Conservation (phyloP, 441 rosid genomes). For the Syzygium malaccense region DNA sequence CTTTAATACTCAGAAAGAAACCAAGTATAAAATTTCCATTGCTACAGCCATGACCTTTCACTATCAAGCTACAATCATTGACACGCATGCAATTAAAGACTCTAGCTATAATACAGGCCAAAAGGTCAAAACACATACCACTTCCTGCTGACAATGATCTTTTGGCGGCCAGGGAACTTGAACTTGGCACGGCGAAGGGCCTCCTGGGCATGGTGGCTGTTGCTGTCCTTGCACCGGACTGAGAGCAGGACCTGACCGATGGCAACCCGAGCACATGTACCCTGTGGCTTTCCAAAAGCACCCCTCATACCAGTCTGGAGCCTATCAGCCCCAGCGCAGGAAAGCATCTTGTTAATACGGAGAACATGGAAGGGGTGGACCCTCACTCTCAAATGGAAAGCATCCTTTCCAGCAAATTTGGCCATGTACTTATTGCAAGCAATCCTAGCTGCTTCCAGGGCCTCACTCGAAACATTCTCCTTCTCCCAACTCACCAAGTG, state of each 20-base stretch:
- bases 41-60: neutral
- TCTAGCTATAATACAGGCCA: neutral
- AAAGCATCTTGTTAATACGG: conserved; percentile 14
- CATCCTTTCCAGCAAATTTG: conserved; percentile 14
- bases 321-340: conserved; percentile 15
- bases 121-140: conserved; percentile 35
- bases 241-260: conserved; percentile 13
- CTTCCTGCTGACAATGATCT: conserved; percentile 94
- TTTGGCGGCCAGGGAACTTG: conserved; percentile 95
- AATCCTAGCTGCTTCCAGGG: conserved; percentile 14
- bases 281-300: conserved; percentile 17
- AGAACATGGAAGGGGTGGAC: conserved; percentile 18
- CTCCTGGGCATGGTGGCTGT: conserved; percentile 14
- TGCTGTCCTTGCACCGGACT: conserved; percentile 13
- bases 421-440: conserved; percentile 18
- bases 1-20: neutral
- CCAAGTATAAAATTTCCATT: neutral
- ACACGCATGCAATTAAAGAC: neutral
- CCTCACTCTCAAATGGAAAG: conserved; percentile 12
- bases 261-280: conserved; percentile 10
- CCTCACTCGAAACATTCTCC: conserved; percentile 13
- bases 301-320: conserved; percentile 17
- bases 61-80: neutral
- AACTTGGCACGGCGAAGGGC: conserved; percentile 94
- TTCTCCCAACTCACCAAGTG: conserved; percentile 11